A percentile compares a stretch with the other conserved stretches of the same genome.
phyloP scores from a whole-genome alignment of 1,284 basidiomycete genomes.

The Mixia osmundae region DNA sequence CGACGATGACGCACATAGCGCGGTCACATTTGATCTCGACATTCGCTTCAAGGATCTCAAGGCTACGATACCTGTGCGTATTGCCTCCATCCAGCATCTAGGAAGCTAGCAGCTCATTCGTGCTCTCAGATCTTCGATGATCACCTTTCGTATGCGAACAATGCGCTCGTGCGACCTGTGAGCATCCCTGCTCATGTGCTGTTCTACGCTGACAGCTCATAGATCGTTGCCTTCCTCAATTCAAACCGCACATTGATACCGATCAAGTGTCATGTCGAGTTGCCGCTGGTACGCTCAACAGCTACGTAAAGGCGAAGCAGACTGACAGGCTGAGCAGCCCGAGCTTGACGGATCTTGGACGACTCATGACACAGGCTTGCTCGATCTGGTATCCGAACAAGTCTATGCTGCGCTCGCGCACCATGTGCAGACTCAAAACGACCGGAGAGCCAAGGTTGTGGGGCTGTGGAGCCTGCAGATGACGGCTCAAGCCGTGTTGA shows the following conservation, averaged over 20 bases:
- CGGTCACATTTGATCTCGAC: slow-evolving; percentile 68
- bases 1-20: slow-evolving; percentile 5
- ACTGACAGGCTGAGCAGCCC: slow-evolving; percentile 7
- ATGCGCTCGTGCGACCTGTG: slow-evolving; percentile 80
- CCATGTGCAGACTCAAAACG: slow-evolving; percentile 67
- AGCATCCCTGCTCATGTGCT: no score
- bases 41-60: slow-evolving; percentile 87
- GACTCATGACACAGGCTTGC: slow-evolving; percentile 32
- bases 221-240: slow-evolving; percentile 99
- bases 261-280: slow-evolving; percentile 62
- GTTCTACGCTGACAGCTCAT: no score
- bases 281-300: slow-evolving; percentile 31
- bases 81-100: background rate
- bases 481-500: slow-evolving; percentile 39
- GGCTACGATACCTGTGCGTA: slow-evolving; percentile 50
- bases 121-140: slow-evolving; percentile 38
- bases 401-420: slow-evolving; percentile 75
- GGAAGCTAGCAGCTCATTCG: background rate
- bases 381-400: slow-evolving; percentile 56
- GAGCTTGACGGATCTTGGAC: slow-evolving; percentile 82
- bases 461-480: slow-evolving; percentile 57
- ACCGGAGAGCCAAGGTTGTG: slow-evolving; percentile 61
- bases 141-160: slow-evolving; percentile 74
- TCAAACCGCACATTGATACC: slow-evolving; percentile 76
- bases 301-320: background rate